These are phyloP conservation scores for Neurospora pannonica DNA, from an alignment of 495 filamentous ascomycete species.

Conservation along the genomic window DNA sequence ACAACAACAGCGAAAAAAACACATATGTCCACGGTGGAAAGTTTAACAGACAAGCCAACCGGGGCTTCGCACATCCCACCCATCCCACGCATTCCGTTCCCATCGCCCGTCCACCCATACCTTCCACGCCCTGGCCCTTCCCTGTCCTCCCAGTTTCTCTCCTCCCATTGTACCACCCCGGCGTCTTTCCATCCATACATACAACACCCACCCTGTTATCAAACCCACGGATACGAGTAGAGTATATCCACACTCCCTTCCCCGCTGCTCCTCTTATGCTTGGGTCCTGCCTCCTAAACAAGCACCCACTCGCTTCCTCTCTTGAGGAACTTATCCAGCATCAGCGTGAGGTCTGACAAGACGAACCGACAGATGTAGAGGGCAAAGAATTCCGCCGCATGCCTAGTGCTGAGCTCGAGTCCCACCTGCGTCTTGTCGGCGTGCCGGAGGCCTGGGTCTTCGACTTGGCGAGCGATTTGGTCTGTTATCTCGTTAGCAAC, in stretches of 20 bases:
- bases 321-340: conserved; percentile 97
- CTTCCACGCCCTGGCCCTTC: not conserved
- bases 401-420: conserved; percentile 81
- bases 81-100: not conserved
- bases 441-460: conserved; percentile 82
- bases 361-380: conserved; percentile 96
- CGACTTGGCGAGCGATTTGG: conserved; percentile 91
- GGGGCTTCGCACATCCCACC: not conserved
- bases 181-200: not conserved
- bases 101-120: not conserved
- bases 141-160: not conserved
- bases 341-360: conserved; percentile 67
- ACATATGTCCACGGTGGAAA: not conserved
- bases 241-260: not conserved
- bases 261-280: not conserved
- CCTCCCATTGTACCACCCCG: not conserved
- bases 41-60: conserved; percentile 2
- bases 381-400: conserved; percentile 95
- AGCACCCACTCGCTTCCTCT: conserved; percentile 88
- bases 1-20: not conserved
- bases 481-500: conserved; percentile 45
- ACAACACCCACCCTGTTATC: not conserved
- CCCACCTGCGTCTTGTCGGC: conserved; percentile 78
- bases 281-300: conserved; percentile 24
- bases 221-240: not conserved